A percentile compares a stretch with the other conserved stretches of the same genome.
phyloP scores from a whole-genome alignment of 495 filamentous ascomycete genomes.

The Pseudoneurospora amorphoporcata region DNA sequence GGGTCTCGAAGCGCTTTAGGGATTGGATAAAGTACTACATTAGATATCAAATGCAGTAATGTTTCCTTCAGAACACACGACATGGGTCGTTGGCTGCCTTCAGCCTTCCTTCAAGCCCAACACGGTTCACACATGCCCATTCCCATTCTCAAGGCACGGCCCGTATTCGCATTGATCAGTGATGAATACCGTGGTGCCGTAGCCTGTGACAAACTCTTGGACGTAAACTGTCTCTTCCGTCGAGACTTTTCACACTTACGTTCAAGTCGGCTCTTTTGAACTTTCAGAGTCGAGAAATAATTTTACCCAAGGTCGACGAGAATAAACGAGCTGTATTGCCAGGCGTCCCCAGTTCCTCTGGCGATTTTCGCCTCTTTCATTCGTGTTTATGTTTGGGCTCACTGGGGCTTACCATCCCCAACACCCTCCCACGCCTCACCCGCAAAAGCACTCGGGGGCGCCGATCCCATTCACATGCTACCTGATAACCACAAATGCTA shows the following conservation, averaged over 20 bases:
- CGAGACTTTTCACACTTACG: not conserved
- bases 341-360: not conserved
- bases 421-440: not conserved
- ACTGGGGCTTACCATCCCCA: not conserved
- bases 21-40: not conserved
- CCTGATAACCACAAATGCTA: not conserved
- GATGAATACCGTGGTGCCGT: not conserved
- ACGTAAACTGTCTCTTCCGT: not conserved
- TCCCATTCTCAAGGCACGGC: not conserved
- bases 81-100: not conserved
- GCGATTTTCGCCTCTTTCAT: not conserved
- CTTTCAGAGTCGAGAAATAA: not conserved
- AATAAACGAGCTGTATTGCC: not conserved
- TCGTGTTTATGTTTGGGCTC: not conserved
- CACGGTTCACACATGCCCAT: not conserved
- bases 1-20: not conserved
- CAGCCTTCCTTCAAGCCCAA: not conserved
- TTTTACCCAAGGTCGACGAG: not conserved
- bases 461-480: constrained; percentile 3
- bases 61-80: not conserved
- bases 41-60: not conserved
- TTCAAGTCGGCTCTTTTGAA: not conserved
- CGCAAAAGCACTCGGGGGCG: not conserved
- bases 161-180: not conserved
- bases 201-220: not conserved